Conservation (phyloP, 371 early-diverging fungal genomes). For the Syncephalastrum sp. region DNA sequence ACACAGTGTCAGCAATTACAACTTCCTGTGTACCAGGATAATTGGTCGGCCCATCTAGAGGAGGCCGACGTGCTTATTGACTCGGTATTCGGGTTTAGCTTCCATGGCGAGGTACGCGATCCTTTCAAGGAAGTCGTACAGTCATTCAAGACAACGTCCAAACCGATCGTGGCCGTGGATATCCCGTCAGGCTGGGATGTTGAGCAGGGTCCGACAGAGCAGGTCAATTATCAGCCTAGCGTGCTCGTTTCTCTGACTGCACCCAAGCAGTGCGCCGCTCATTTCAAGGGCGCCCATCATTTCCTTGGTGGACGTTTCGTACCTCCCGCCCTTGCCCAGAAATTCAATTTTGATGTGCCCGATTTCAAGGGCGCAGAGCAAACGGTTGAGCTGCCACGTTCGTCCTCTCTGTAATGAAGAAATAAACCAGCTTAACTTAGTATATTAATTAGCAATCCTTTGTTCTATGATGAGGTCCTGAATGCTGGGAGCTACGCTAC, state of each 20-base stretch:
- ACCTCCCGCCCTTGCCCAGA: constrained; percentile 62
- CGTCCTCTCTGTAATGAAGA: constrained; percentile 1
- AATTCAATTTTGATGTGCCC: constrained; percentile 66
- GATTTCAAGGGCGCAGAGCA: constrained; percentile 66
- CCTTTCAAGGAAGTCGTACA: constrained; percentile 76
- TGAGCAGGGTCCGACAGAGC: constrained; percentile 61
- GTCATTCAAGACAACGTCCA: constrained; percentile 41
- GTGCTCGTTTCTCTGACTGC: constrained; percentile 90
- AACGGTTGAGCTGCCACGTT: constrained; percentile 32
- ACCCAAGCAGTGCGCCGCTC: constrained; percentile 75
- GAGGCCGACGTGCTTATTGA: constrained; percentile 76
- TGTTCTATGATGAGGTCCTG: too few relatives aligned
- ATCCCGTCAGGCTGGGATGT: constrained; percentile 96
- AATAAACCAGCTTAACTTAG: not conserved
- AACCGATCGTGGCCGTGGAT: constrained; percentile 80
- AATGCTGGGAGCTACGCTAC: constrained; percentile 63
- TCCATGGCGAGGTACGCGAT: constrained; percentile 74
- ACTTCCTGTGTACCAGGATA: constrained; percentile 59
- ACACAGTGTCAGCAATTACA: constrained; percentile 69
- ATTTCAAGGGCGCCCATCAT: constrained; percentile 75
- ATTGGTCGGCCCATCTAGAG: constrained; percentile 28
- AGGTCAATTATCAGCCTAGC: constrained; percentile 63
- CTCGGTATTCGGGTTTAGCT: constrained; percentile 93
- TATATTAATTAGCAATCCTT: not conserved
- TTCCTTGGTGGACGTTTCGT: constrained; percentile 91